phyloP scores from a whole-genome alignment of 2,329 filamentous ascomycete genomes.

The Thelonectria rubi region DNA sequence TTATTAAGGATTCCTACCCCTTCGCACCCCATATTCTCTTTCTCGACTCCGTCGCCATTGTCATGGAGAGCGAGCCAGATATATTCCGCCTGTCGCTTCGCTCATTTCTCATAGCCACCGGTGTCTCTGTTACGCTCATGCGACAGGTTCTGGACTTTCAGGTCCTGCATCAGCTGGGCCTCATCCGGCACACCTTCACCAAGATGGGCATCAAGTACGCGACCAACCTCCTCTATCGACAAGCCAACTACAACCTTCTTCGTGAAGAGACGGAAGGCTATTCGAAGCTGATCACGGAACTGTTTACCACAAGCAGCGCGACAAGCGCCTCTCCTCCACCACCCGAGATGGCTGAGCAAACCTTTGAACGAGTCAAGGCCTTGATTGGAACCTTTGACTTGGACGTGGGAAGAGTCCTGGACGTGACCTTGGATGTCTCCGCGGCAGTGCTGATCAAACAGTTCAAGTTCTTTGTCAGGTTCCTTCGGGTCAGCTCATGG shows the following conservation, averaged over 20 bases:
- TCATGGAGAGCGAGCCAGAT: constrained; percentile 74
- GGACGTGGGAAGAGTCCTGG: constrained; percentile 92
- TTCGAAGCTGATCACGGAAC: constrained; percentile 93
- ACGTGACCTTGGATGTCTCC: constrained; percentile 94
- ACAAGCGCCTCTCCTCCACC: constrained; percentile 78
- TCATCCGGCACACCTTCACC: constrained; percentile 86
- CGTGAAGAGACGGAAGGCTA: constrained; percentile 97
- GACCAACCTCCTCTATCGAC: constrained; percentile 92
- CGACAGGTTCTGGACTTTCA: constrained; percentile 84
- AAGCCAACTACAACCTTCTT: constrained; percentile 95
- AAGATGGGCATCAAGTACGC: constrained; percentile 87
- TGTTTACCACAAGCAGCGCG: constrained; percentile 89
- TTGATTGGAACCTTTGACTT: constrained; percentile 97
- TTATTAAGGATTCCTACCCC: constrained; percentile 58
- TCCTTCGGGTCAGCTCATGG: constrained; percentile 92
- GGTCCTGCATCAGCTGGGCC: constrained; percentile 76
- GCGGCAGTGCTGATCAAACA: constrained; percentile 93
- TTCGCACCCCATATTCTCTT: constrained; percentile 77
- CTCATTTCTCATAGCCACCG: constrained; percentile 76
- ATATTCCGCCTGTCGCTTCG: constrained; percentile 63
- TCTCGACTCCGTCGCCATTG: constrained; percentile 82
- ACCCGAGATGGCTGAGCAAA: constrained; percentile 79
- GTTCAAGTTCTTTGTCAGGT: constrained; percentile 92
- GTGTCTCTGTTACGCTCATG: constrained; percentile 75
- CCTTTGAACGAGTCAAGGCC: constrained; percentile 91